These are phyloP conservation scores for Ailanthus altissimus DNA, from an alignment of 345 rosid genomes.

Conservation along the genomic window DNA sequence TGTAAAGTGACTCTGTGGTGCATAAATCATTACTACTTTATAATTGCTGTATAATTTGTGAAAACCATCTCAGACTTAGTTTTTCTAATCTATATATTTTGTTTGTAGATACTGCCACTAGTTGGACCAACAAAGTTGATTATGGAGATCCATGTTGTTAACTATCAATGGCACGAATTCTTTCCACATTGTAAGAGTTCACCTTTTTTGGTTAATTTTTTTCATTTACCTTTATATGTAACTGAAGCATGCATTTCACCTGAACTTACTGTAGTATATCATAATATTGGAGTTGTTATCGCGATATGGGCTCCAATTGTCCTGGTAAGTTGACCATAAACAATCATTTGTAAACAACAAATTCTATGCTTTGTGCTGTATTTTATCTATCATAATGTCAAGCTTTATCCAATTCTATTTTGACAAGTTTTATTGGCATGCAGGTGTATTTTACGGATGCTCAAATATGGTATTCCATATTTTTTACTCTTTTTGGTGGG, in stretches of 20 bases:
- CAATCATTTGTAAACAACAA: conserved; percentile 17
- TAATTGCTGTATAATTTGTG: neutral
- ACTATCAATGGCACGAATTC: conserved; percentile 90
- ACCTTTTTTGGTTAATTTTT: neutral
- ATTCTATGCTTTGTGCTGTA: conserved; percentile 12
- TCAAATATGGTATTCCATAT: conserved; percentile 99
- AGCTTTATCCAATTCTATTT: neutral
- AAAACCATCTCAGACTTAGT: neutral
- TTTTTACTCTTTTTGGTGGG: conserved; percentile 92
- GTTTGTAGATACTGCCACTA: conserved; percentile 74
- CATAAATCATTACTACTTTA: neutral
- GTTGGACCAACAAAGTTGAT: conserved; percentile 80
- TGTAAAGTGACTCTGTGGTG: neutral
- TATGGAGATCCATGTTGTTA: conserved; percentile 55
- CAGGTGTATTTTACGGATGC: conserved; percentile 96
- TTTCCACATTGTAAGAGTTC: conserved; percentile 65
- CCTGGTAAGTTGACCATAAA: conserved; percentile 59
- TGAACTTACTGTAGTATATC: conserved; percentile 53
- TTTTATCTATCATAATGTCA: neutral
- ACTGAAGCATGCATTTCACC: conserved; percentile 25
- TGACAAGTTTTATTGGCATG: conserved; percentile 25
- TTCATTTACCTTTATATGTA: neutral
- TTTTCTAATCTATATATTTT: conserved; percentile 23
- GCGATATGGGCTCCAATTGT: conserved; percentile 93
- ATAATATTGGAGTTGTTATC: conserved; percentile 82